A percentile compares a stretch with the other conserved stretches of the same genome.
phyloP scores from a whole-genome alignment of 2,329 filamentous ascomycete genomes.

The Camillea tinctor region DNA sequence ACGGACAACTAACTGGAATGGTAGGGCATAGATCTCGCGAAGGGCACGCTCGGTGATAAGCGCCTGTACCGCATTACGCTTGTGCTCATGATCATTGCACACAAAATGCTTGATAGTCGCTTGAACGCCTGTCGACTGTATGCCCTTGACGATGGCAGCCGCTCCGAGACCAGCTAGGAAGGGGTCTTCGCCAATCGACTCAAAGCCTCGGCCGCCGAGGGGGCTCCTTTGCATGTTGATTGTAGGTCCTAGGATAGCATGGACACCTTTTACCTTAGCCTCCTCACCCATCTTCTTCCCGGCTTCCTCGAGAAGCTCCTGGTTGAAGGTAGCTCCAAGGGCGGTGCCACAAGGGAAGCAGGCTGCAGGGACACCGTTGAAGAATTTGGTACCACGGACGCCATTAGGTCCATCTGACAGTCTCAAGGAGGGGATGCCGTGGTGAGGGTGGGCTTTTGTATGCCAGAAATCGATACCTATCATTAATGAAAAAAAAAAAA shows the following conservation, averaged over 20 bases:
- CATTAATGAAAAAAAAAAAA: neutral
- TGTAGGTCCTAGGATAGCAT: conserved; percentile 59
- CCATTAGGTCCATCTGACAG: conserved; percentile 70
- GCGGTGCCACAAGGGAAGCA: conserved; percentile 60
- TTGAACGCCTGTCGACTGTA: conserved; percentile 55
- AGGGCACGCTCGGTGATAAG: conserved; percentile 56
- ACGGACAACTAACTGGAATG: conserved; percentile 56
- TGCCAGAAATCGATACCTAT: conserved; percentile 69
- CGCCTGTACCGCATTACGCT: conserved; percentile 53
- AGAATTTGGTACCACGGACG: conserved; percentile 66
- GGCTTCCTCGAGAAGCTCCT: conserved; percentile 48
- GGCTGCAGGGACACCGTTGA: conserved; percentile 60
- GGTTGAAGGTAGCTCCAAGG: conserved; percentile 58
- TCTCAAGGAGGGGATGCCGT: conserved; percentile 63
- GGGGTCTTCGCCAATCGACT: conserved; percentile 59
- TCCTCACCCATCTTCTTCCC: conserved; percentile 53
- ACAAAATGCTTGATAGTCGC: conserved; percentile 62
- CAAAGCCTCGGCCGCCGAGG: conserved; percentile 59
- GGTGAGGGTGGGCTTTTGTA: conserved; percentile 57
- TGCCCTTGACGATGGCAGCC: conserved; percentile 52
- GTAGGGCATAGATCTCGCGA: conserved; percentile 57
- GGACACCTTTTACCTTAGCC: conserved; percentile 55
- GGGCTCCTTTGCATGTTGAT: conserved; percentile 62
- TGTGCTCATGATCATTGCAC: conserved; percentile 61
- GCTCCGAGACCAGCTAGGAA: conserved; percentile 55